Conservation (phyloP, 768 basidiomycete genomes). For the Pleurotus platypus region DNA sequence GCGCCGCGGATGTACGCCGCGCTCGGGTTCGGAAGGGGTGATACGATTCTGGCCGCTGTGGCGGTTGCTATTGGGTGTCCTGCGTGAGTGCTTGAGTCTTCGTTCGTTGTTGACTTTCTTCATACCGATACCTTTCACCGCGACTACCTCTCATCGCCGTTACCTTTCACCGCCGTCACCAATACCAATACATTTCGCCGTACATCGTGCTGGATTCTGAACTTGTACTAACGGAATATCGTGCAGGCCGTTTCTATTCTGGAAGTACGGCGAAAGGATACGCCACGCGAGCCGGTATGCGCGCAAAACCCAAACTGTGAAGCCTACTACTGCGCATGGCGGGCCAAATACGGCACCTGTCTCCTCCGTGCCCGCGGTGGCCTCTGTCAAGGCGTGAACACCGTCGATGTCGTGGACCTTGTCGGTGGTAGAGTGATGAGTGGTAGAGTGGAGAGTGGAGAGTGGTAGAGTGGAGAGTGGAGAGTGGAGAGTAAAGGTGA, state of each 20-base stretch:
- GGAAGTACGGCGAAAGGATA: not conserved
- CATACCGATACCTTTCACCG: too few species aligned
- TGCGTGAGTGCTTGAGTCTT: constrained; percentile 29
- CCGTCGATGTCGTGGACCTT: too few species aligned
- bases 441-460: too few species aligned
- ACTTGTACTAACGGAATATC: not conserved
- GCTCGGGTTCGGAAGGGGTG: constrained; percentile 67
- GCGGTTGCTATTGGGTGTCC: constrained; percentile 62
- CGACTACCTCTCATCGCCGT: accelerated
- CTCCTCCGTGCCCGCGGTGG: too few species aligned
- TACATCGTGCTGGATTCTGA: not conserved
- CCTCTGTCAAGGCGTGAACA: too few species aligned
- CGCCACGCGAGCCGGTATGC: not conserved
- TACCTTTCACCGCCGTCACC: too few species aligned
- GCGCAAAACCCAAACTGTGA: not conserved
- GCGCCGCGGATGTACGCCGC: constrained; percentile 63
- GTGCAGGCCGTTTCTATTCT: not conserved
- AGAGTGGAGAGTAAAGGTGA: too few species aligned
- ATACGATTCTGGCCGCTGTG: constrained; percentile 57
- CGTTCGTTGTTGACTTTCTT: not conserved
- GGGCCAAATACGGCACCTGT: too few species aligned
- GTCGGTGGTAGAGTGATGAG: too few species aligned
- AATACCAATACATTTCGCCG: too few species aligned
- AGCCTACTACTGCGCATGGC: too few species aligned
- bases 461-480: too few species aligned